Percentiles rank a stretch among this genome's conserved stretches.
Conservation (phyloP, 352 stramenopile genomes). For the Globisporangium spinosum region DNA sequence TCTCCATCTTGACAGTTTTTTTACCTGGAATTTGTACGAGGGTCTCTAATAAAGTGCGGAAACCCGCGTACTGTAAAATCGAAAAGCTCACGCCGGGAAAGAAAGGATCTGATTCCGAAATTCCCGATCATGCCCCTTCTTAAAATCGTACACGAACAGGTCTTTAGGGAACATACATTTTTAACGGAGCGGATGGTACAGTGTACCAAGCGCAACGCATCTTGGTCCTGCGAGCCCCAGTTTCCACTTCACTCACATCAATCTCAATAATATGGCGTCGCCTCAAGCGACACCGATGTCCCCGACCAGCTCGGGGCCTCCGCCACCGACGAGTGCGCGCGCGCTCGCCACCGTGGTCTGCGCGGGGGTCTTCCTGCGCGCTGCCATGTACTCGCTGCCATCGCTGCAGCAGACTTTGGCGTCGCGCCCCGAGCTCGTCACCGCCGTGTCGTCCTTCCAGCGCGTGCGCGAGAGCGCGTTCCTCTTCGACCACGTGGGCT, state of each 20-base stretch:
- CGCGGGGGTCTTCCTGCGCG: constrained; percentile 36
- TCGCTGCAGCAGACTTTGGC: constrained; percentile 37
- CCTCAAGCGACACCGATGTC: not conserved
- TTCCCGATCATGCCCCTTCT: not conserved
- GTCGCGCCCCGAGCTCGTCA: constrained; percentile 61
- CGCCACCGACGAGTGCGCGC: constrained; percentile 3
- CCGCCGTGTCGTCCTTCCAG: constrained; percentile 53
- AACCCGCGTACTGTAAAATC: too few relatives aligned
- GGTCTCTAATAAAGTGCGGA: not conserved
- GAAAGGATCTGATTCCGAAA: not conserved
- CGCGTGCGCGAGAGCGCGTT: constrained; percentile 60
- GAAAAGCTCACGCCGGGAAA: not conserved
- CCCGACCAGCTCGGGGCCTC: not conserved
- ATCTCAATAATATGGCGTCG: not conserved
- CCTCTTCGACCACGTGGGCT: constrained; percentile 40
- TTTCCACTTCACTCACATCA: not conserved
- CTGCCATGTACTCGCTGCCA: constrained; percentile 32
- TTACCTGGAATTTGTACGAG: not conserved
- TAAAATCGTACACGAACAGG: not conserved
- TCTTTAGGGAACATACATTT: not conserved
- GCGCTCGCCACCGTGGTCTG: constrained; percentile 23
- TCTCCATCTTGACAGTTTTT: not conserved
- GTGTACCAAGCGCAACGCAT: not conserved
- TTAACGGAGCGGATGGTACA: not conserved
- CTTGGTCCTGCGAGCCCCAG: not conserved